Percentiles rank a stretch among this genome's conserved stretches.
Conservation (phyloP, 306 rosid genomes). For the Pueraria montana region DNA sequence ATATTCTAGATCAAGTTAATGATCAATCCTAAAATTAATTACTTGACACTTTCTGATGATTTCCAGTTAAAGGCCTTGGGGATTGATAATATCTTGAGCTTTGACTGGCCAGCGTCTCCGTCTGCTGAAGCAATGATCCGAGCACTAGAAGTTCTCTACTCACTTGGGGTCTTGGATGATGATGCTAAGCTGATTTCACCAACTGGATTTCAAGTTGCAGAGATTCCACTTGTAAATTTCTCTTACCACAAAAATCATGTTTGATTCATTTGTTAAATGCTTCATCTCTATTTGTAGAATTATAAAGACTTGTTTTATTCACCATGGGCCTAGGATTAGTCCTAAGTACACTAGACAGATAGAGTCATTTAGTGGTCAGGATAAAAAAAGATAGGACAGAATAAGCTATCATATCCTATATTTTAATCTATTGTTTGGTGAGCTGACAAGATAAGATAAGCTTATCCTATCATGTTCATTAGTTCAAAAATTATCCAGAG, state of each 20-base stretch:
- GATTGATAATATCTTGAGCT: constrained; percentile 93
- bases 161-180: constrained; percentile 87
- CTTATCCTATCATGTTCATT: not conserved
- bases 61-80: constrained; percentile 92
- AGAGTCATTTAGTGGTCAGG: not conserved
- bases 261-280: constrained; percentile 40
- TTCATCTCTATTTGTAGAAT: constrained; percentile 27
- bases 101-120: constrained; percentile 99
- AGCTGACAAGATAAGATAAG: not conserved
- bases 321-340: constrained; percentile 24
- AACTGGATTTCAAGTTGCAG: constrained; percentile 95
- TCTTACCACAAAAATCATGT: constrained; percentile 34
- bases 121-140: constrained; percentile 97
- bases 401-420: not conserved
- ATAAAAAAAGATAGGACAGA: not conserved
- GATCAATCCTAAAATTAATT: constrained; percentile 44
- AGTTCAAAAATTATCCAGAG: not conserved
- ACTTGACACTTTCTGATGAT: constrained; percentile 39
- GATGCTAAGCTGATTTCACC: constrained; percentile 98
- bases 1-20: not conserved
- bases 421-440: not conserved
- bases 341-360: constrained; percentile 17
- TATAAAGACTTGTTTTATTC: constrained; percentile 18
- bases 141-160: constrained; percentile 91
- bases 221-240: constrained; percentile 88